Conservation (phyloP, 441 rosid species). For the Bruguiera hainesii region DNA sequence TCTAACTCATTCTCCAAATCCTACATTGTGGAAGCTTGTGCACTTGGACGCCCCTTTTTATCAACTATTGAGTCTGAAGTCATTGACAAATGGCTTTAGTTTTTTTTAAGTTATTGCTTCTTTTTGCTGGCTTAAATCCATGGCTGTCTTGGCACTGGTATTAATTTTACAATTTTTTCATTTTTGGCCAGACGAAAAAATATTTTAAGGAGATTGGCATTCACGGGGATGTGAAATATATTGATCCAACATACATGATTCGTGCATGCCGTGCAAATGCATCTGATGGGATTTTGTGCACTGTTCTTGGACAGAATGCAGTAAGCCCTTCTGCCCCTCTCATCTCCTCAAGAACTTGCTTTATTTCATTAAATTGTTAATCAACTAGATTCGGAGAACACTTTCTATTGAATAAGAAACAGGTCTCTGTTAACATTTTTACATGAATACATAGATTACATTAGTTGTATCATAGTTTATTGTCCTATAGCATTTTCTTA, state of each 20-base stretch:
- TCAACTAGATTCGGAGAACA: neutral
- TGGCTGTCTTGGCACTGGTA: conserved; percentile 1
- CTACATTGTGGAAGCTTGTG: neutral
- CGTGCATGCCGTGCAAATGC: conserved; percentile 97
- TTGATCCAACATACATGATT: conserved; percentile 99
- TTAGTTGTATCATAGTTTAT: neutral
- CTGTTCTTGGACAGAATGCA: conserved; percentile 98
- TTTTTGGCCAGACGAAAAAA: conserved; percentile 56
- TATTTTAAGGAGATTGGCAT: conserved; percentile 64
- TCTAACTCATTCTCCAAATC: too few species aligned
- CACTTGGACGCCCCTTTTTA: too few species aligned
- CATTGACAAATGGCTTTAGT: too few species aligned
- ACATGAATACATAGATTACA: neutral
- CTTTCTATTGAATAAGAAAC: neutral
- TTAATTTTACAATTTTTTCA: conserved; percentile 2
- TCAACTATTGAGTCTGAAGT: too few species aligned
- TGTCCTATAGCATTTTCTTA: neutral
- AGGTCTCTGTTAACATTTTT: neutral
- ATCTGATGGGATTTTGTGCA: conserved; percentile 90
- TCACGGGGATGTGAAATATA: conserved; percentile 85
- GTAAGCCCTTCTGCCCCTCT: conserved; percentile 40
- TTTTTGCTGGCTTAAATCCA: too few species aligned
- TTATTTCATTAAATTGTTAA: neutral
- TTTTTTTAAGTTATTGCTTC: too few species aligned
- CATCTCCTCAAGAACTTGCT: neutral